phyloP scores from a whole-genome alignment of 2,329 filamentous ascomycete species.

The Periconia digitata region DNA sequence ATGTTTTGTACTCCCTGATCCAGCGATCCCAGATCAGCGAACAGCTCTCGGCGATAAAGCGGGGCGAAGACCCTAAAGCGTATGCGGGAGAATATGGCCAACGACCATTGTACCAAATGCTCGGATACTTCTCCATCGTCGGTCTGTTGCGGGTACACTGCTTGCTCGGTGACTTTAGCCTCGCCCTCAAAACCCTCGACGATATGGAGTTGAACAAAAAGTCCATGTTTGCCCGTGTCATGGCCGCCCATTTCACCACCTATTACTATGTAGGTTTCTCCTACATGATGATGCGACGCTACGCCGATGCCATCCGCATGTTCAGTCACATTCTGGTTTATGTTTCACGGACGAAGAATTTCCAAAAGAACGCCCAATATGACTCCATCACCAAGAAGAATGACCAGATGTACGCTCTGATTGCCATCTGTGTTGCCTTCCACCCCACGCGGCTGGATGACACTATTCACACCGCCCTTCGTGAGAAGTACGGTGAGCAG shows the following conservation, averaged over 20 bases:
- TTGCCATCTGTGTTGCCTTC: constrained; percentile 98
- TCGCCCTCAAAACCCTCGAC: constrained; percentile 97
- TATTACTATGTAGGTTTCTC: constrained; percentile 99
- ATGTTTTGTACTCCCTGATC: constrained; percentile 98
- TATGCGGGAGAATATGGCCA: constrained; percentile 95
- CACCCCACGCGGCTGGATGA: constrained; percentile 96
- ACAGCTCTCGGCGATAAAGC: constrained; percentile 92
- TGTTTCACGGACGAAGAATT: constrained; percentile 98
- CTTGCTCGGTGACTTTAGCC: constrained; percentile 94
- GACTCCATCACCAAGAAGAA: constrained; percentile 99
- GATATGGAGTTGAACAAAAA: constrained; percentile 99
- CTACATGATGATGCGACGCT: constrained; percentile 99
- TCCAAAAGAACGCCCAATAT: constrained; percentile 98
- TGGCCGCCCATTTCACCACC: constrained; percentile 99
- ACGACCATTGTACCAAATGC: constrained; percentile 94
- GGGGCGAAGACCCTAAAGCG: constrained; percentile 82
- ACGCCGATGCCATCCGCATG: constrained; percentile 98
- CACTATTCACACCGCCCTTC: constrained; percentile 95
- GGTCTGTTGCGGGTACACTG: constrained; percentile 95
- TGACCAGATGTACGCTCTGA: constrained; percentile 99
- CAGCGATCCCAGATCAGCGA: constrained; percentile 98
- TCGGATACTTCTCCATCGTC: constrained; percentile 99
- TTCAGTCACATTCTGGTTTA: constrained; percentile 99
- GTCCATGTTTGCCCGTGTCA: constrained; percentile 98
- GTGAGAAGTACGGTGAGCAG: constrained; percentile 99